A percentile compares a stretch with the other conserved stretches of the same genome.
These are phyloP conservation scores for Venturia asperata DNA, from an alignment of 2,329 filamentous ascomycete genomes.

Conservation along the genomic window DNA sequence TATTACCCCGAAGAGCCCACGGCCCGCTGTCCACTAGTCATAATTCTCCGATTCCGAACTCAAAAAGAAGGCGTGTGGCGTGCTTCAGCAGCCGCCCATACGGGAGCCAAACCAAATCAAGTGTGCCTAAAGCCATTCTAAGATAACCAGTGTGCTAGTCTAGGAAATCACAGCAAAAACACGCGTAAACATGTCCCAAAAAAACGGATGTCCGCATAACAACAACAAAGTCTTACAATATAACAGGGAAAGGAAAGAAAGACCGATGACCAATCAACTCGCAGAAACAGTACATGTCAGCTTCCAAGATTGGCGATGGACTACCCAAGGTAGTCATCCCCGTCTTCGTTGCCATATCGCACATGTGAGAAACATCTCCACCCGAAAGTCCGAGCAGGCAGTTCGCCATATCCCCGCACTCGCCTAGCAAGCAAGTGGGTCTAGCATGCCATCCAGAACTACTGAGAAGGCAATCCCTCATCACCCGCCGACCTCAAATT, in stretches of 20 bases:
- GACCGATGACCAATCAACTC: not conserved
- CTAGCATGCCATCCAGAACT: not conserved
- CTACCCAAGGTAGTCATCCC: not conserved
- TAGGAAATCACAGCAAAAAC: not conserved
- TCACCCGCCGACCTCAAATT: not conserved
- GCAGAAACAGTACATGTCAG: not conserved
- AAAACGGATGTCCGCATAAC: too few relatives aligned
- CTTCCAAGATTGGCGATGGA: not conserved
- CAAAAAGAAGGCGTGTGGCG: too few relatives aligned
- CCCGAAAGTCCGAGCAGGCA: not conserved
- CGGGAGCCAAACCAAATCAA: not conserved
- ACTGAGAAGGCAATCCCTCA: not conserved
- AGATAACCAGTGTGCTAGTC: not conserved
- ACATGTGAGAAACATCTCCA: not conserved
- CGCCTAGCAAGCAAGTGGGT: not conserved
- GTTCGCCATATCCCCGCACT: not conserved
- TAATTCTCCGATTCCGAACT: not conserved
- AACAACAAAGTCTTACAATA: too few relatives aligned
- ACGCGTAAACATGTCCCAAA: not conserved
- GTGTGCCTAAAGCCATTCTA: not conserved
- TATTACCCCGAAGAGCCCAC: too few relatives aligned
- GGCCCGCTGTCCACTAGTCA: not conserved
- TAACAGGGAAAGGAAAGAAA: not conserved
- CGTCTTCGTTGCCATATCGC: not conserved
- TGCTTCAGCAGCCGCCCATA: constrained; percentile 8